Conservation (phyloP, 169 alveolate species). For the Plasmodium relictum region DNA sequence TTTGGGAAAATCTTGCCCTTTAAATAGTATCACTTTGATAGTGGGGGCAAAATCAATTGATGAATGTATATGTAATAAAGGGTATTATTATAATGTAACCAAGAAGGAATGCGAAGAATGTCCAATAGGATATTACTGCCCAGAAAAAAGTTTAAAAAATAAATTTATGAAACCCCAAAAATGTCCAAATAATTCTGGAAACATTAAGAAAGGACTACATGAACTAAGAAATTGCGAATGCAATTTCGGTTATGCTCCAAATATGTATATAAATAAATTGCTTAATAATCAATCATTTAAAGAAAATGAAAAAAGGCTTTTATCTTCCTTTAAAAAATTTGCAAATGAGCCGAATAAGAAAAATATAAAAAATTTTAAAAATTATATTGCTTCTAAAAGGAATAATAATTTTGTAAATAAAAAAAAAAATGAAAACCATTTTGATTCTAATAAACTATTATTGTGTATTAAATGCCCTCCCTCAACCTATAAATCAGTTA, state of each 20-base stretch:
- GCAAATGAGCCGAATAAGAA: slow-evolving; percentile 20
- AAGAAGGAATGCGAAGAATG: slow-evolving; percentile 78
- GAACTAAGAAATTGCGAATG: slow-evolving; percentile 79
- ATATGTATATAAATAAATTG: slow-evolving; percentile 9
- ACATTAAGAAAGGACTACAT: slow-evolving; percentile 74
- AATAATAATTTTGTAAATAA: not conserved
- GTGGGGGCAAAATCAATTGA: slow-evolving; percentile 79
- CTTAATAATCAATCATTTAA: not conserved
- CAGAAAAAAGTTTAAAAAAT: slow-evolving; percentile 74
- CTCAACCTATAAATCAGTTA: slow-evolving; percentile 81
- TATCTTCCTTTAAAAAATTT: not conserved
- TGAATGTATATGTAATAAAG: slow-evolving; percentile 82
- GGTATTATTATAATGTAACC: slow-evolving; percentile 66
- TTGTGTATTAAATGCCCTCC: slow-evolving; percentile 83
- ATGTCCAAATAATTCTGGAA: slow-evolving; percentile 80
- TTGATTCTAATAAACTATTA: not conserved
- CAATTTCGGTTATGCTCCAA: slow-evolving; percentile 79
- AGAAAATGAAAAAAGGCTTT: not conserved
- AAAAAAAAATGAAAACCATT: not conserved
- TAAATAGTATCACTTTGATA: slow-evolving; percentile 82
- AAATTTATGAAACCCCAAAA: slow-evolving; percentile 74
- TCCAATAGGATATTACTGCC: slow-evolving; percentile 87
- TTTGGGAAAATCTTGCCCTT: slow-evolving; percentile 83
- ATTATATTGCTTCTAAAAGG: not conserved
- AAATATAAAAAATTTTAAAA: not conserved